A percentile compares a stretch with the other conserved stretches of the same genome.
phyloP scores from a whole-genome alignment of 2,329 filamentous ascomycete genomes.

The Emergomyces orientalis region DNA sequence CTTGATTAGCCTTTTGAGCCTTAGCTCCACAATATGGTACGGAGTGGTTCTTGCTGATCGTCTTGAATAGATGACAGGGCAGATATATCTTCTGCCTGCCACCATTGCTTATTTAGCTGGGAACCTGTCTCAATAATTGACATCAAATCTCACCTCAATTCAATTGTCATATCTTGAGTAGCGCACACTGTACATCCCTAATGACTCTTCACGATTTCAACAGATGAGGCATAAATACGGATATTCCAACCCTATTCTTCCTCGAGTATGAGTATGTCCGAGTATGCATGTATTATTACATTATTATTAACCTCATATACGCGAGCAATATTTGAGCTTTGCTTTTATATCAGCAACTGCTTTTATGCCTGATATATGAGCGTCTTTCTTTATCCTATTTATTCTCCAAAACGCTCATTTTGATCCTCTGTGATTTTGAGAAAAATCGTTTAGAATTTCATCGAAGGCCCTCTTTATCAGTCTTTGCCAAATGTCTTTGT shows the following conservation, averaged over 20 bases:
- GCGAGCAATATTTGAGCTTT: neutral
- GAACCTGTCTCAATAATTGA: neutral
- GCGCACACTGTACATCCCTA: neutral
- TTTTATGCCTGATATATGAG: neutral
- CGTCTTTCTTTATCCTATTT: neutral
- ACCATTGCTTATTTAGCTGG: neutral
- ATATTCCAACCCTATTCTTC: neutral
- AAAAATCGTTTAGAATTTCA: neutral
- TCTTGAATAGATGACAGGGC: slow-evolving; percentile 39
- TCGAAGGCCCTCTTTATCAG: neutral
- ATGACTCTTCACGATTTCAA: neutral
- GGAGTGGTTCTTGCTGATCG: slow-evolving; percentile 62
- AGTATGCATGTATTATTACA: neutral
- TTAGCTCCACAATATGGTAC: slow-evolving; percentile 65
- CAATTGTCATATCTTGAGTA: neutral
- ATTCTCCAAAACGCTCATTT: neutral
- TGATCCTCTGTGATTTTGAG: neutral
- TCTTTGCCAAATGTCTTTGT: neutral
- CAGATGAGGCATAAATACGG: neutral
- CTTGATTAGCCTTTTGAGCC: slow-evolving; percentile 63
- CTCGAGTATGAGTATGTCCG: neutral
- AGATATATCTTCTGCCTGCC: neutral
- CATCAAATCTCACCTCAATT: neutral
- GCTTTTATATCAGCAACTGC: neutral
- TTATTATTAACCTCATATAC: neutral